Conservation (phyloP, 2,329 filamentous ascomycete genomes). For the Trichoderma afroharzianum region DNA sequence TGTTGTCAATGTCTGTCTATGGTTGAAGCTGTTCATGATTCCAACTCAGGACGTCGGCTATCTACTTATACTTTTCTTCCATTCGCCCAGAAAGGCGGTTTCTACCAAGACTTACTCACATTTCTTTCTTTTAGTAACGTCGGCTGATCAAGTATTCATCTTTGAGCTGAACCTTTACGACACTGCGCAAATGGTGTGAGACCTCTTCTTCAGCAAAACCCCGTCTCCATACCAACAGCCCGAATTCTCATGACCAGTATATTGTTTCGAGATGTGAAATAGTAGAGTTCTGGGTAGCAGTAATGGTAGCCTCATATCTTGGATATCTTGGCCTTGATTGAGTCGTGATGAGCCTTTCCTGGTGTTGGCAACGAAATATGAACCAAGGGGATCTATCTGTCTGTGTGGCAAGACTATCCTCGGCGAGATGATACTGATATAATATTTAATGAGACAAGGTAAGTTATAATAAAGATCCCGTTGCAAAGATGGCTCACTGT, state of each 20-base stretch:
- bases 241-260: not conserved
- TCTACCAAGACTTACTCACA: not conserved
- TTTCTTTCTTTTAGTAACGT: not conserved
- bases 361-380: not conserved
- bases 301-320: not conserved
- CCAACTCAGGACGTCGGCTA: not conserved
- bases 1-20: not conserved
- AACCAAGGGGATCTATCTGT: not conserved
- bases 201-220: not conserved
- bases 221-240: not conserved
- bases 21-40: not conserved
- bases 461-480: no score
- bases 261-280: not conserved
- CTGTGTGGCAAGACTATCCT: not conserved
- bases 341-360: not conserved
- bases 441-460: not conserved
- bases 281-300: not conserved
- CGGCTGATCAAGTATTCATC: no score
- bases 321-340: not conserved
- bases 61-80: not conserved
- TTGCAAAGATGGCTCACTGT: not conserved
- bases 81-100: not conserved
- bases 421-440: not conserved
- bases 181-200: no score
- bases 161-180: not conserved